phyloP scores from a whole-genome alignment of 768 basidiomycete species.

The Naematelia aurantialba region DNA sequence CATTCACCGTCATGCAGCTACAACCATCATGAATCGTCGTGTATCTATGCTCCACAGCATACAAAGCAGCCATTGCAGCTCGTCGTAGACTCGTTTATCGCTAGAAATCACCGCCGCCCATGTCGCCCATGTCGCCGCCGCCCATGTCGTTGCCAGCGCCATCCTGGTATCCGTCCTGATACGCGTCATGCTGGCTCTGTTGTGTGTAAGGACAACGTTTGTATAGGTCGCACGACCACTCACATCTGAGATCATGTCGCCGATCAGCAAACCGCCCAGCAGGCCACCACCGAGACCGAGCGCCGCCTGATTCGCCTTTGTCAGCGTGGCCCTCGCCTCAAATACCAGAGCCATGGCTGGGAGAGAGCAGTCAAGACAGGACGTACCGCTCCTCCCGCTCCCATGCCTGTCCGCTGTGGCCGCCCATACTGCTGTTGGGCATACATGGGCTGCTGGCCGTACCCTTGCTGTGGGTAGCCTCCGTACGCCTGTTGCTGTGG shows the following conservation, averaged over 20 bases:
- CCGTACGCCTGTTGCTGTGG: constrained; percentile 13
- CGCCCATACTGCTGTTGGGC: constrained; percentile 19
- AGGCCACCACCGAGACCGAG: constrained; percentile 42
- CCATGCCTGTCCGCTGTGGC: constrained; percentile 35
- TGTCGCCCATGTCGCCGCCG: constrained; percentile 13
- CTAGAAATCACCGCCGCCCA: constrained; percentile 20
- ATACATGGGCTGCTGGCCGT: constrained; percentile 15
- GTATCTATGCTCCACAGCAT: too few species aligned
- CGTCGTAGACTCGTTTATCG: not conserved
- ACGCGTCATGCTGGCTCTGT: constrained; percentile 28
- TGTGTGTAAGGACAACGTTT: not conserved
- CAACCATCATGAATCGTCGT: too few species aligned
- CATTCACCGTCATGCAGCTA: too few species aligned
- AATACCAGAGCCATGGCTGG: not conserved
- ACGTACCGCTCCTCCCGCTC: constrained; percentile 36
- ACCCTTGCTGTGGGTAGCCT: constrained; percentile 24
- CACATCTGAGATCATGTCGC: constrained; percentile 37
- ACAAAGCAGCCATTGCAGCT: not conserved
- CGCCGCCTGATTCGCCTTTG: constrained; percentile 18
- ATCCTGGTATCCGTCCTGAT: constrained; percentile 37
- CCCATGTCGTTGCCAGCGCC: constrained; percentile 23
- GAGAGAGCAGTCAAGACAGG: too few species aligned
- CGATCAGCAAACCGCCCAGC: constrained; percentile 42
- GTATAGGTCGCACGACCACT: constrained; percentile 3
- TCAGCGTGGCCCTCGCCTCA: not conserved